Evolutionary conservation across 495 filamentous ascomycete species (phyloP).

Genomic region (Neurospora tetraspora): DNA sequence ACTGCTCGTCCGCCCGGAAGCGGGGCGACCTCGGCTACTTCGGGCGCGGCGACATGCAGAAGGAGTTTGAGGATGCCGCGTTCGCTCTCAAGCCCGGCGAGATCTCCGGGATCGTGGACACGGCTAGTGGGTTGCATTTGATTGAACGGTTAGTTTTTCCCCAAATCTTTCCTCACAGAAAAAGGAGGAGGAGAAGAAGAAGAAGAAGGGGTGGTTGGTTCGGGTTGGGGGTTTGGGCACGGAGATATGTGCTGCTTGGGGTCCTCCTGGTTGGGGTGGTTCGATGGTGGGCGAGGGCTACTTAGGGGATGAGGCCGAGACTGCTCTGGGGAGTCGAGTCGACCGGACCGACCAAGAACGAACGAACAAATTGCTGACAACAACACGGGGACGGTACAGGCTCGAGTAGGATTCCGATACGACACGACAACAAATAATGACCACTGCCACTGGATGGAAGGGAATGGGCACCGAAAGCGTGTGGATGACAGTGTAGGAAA

Average conservation of each 20-base stretch:
- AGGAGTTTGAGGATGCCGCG: constrained; percentile 93
- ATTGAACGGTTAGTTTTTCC: constrained; percentile 70
- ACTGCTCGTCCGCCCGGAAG: constrained; percentile 92
- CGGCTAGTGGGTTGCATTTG: constrained; percentile 89
- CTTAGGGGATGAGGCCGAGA: no score
- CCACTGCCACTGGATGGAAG: background rate
- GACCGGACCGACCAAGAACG: background rate
- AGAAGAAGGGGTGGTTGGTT: background rate
- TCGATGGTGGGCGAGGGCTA: no score
- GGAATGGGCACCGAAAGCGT: background rate
- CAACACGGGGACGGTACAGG: background rate
- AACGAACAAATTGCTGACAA: background rate
- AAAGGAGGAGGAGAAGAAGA: background rate
- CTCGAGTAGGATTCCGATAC: background rate
- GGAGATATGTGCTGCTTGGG: background rate
- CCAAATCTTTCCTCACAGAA: background rate
- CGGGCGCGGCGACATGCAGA: constrained; percentile 91
- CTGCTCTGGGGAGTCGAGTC: background rate
- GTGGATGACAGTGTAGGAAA: background rate
- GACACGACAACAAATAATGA: background rate
- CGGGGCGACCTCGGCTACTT: constrained; percentile 93
- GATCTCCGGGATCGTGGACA: constrained; percentile 77
- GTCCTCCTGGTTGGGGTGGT: background rate
- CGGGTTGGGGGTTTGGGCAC: no score
- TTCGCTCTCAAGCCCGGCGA: constrained; percentile 79